Conservation (phyloP, 257 asterid species). For the Solanum bukasovii region DNA sequence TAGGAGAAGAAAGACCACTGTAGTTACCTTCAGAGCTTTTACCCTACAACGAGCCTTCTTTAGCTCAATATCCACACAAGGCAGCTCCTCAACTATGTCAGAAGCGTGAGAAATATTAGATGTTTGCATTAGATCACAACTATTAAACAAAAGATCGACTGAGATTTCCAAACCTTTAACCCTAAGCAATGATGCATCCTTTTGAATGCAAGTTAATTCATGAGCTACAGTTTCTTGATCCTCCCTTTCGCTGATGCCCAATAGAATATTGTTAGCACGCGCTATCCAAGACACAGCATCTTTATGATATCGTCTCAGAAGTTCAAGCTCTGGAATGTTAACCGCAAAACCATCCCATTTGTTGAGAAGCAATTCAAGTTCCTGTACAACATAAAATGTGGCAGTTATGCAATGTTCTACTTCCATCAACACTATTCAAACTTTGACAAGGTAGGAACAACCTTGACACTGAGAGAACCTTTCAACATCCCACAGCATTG, state of each 20-base stretch:
- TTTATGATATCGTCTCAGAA: constrained; percentile 42
- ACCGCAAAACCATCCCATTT: constrained; percentile 61
- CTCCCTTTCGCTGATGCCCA: constrained; percentile 40
- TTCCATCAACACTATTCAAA: constrained; percentile 1
- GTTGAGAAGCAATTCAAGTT: constrained; percentile 40
- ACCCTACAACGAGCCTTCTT: constrained; percentile 73
- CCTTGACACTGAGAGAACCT: constrained; percentile 48
- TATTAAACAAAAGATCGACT: background rate
- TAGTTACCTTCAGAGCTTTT: constrained; percentile 62
- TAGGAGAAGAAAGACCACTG: background rate
- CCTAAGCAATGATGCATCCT: constrained; percentile 55
- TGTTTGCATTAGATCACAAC: background rate
- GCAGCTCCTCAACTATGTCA: constrained; percentile 57
- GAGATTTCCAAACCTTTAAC: constrained; percentile 43
- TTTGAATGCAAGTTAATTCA: constrained; percentile 55
- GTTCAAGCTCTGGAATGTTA: constrained; percentile 65
- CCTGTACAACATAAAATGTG: constrained; percentile 32
- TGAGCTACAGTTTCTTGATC: constrained; percentile 64
- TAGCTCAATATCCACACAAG: constrained; percentile 63
- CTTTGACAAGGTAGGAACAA: constrained; percentile 19
- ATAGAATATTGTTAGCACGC: constrained; percentile 44
- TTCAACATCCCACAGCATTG: constrained; percentile 59
- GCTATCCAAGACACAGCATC: constrained; percentile 72
- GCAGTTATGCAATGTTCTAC: constrained; percentile 6
- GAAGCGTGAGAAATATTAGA: constrained; percentile 4